A percentile compares a stretch with the other conserved stretches of the same genome.
These are phyloP conservation scores for Pelargonium nanum DNA, from an alignment of 345 rosid species.

Conservation along the genomic window DNA sequence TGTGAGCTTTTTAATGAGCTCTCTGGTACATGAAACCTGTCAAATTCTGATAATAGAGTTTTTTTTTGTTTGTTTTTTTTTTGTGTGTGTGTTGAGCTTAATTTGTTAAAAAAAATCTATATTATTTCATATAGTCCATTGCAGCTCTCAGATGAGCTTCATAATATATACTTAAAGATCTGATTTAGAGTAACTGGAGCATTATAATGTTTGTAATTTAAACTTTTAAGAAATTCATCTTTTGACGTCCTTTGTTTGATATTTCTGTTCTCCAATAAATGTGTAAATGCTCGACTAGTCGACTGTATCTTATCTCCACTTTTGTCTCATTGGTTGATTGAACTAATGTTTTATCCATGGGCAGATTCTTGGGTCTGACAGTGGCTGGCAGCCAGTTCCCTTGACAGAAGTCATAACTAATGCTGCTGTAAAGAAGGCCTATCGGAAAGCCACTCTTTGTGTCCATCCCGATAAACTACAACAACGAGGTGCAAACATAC, in stretches of 20 bases:
- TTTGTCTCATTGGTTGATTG: neutral
- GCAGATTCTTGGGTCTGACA: slow-evolving; percentile 81
- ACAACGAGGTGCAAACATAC: slow-evolving; percentile 86
- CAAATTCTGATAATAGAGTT: too few relatives aligned
- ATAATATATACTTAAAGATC: too few relatives aligned
- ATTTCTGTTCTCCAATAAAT: too few relatives aligned
- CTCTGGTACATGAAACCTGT: too few relatives aligned
- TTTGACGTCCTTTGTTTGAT: neutral
- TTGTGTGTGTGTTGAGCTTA: too few relatives aligned
- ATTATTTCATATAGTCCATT: too few relatives aligned
- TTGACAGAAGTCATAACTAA: slow-evolving; percentile 89
- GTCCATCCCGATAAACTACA: slow-evolving; percentile 98
- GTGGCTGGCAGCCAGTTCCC: slow-evolving; percentile 95
- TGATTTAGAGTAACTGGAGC: neutral
- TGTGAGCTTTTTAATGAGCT: too few relatives aligned
- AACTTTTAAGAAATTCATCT: neutral
- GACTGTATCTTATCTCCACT: neutral
- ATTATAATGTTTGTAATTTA: neutral
- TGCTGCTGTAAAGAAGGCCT: slow-evolving; percentile 89
- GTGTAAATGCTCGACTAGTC: too few relatives aligned
- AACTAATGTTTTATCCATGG: slow-evolving; percentile 8
- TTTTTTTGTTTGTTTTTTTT: too few relatives aligned
- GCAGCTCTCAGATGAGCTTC: too few relatives aligned
- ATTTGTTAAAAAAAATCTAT: too few relatives aligned
- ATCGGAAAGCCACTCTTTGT: slow-evolving; percentile 93